Evolutionary conservation across 257 asterid species (phyloP), one percentile per base, ranked within the genome.

Genomic region (Solanum chmielewskii): DNA sequence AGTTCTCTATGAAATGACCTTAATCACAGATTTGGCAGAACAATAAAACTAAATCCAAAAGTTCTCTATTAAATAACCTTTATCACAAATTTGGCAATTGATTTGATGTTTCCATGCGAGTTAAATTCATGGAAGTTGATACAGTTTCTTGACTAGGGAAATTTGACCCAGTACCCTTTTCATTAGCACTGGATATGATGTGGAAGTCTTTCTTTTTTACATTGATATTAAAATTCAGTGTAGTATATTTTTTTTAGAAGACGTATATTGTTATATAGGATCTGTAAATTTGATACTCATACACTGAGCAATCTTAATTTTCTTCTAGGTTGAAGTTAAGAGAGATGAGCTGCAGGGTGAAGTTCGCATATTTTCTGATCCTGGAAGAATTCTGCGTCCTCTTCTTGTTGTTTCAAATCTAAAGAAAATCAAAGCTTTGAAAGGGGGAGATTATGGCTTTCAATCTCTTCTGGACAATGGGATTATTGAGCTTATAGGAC

Each of bases 311-410:
- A 6, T 85, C 75, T 37, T 49, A n/a, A 75, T 85, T 73, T 86
- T 73, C 85, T 86, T 90, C 87, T 89, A 96, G 99, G 91, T 95
- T 87, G 99, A 97, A 86, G 89, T 97, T 66, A 97, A 96, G 91
- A 90, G 95, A 86, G 99, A 97, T 88, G 89, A 90, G 86, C 92
- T 88, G 74, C 96, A 96, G 15, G 83, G 89, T 39, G 99, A 97
- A 92, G 95, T 96, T 35, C 94, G 98, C 25, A 91, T 96, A 87
- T 96, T 96, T 89, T 91, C 96, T 41, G 99, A 97, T 89, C 94
- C 98, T 23, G 99, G 99, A 89, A 95, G 99, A 88, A 94, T 97
- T 83, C 94, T 96, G 60, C 98, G 99, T 15, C 99, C 99, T 13
- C 98, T 96, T 83, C 90, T 96, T 76, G 95, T 97, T 78, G 98